Evolutionary conservation across 257 asterid species (phyloP).

Genomic region (Primulina tabacum): DNA sequence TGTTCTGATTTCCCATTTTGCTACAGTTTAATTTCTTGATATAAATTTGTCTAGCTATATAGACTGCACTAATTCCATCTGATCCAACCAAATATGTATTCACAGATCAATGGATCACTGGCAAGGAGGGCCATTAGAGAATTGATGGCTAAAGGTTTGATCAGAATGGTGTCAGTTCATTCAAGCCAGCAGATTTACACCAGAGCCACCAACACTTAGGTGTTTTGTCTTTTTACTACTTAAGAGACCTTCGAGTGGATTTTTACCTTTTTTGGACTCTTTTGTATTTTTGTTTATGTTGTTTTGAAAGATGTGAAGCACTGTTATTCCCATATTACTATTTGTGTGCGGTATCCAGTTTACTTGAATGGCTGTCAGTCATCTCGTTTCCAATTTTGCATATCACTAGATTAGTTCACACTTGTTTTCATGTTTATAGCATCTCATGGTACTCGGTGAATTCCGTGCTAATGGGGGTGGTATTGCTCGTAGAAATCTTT

Average conservation of each 20-base stretch:
- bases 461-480: too few species aligned
- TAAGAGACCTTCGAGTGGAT: conserved; percentile 4
- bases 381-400: not conserved
- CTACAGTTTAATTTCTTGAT: not conserved
- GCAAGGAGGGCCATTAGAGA: conserved; percentile 62
- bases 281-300: conserved; percentile 13
- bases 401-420: not conserved
- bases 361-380: not conserved
- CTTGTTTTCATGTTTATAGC: too few species aligned
- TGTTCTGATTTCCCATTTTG: too few species aligned
- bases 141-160: conserved; percentile 52
- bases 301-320: conserved; percentile 12
- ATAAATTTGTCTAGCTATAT: not conserved
- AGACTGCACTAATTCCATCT: too few species aligned
- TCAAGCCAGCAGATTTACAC: conserved; percentile 67
- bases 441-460: too few species aligned
- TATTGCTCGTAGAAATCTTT: too few species aligned
- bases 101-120: conserved; percentile 52
- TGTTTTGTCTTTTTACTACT: not conserved
- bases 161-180: conserved; percentile 59
- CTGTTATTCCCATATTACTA: not conserved
- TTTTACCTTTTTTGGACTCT: conserved; percentile 23
- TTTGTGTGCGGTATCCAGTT: not conserved
- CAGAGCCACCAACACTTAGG: conserved; percentile 56
- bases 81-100: not conserved